Conservation (phyloP, 2,329 filamentous ascomycete species). For the Epichloe uncinata region DNA sequence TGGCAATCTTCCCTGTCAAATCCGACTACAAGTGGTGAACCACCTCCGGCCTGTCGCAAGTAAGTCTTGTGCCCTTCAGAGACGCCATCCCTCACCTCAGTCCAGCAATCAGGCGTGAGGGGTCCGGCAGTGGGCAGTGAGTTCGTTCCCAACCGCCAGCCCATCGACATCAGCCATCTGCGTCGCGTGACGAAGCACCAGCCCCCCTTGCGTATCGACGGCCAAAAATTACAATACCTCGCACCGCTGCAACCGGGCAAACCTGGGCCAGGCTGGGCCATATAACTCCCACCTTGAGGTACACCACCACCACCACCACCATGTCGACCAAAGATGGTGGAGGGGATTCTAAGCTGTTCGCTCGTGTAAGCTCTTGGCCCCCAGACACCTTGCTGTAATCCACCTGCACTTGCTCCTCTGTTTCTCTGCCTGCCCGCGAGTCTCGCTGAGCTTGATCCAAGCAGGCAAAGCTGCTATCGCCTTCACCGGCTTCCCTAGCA, state of each 20-base stretch:
- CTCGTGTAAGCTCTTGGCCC: conserved; percentile 54
- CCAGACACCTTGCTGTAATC: not conserved
- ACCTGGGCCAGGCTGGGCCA: not conserved
- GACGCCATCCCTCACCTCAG: not conserved
- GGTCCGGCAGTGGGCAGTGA: not conserved
- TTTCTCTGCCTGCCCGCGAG: not conserved
- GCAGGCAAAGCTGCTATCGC: not conserved
- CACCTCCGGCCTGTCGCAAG: not conserved
- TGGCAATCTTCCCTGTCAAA: no score
- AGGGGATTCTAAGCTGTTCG: conserved; percentile 98
- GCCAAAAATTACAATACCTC: not conserved
- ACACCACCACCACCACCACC: conserved; percentile 13
- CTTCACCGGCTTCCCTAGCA: not conserved
- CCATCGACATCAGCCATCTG: conserved; percentile 2
- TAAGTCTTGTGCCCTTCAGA: not conserved
- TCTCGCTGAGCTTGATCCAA: no score
- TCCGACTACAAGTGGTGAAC: no score
- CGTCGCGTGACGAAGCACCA: conserved; percentile 8
- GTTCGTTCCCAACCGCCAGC: not conserved
- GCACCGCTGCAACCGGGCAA: conserved; percentile 1
- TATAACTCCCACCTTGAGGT: not conserved
- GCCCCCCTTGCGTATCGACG: not conserved
- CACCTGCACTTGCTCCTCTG: conserved; percentile 4
- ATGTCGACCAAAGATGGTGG: conserved; percentile 48
- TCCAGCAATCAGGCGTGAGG: not conserved